These are phyloP conservation scores for Rhinocladiella similis DNA, from an alignment of 2,329 filamentous ascomycete genomes.

Conservation along the genomic window DNA sequence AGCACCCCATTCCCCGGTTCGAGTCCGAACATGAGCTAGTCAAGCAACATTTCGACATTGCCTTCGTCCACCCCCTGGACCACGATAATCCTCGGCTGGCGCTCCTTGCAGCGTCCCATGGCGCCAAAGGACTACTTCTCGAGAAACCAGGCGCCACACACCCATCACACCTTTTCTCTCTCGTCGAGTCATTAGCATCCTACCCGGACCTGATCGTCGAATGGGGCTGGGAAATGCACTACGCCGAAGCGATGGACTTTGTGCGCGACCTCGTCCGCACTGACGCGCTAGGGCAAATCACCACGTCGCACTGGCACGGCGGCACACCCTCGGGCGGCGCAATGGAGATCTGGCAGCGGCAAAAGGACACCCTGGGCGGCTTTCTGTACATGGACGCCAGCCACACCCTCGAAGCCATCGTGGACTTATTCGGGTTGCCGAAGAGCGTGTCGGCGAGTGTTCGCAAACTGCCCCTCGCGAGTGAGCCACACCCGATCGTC, in stretches of 20 bases:
- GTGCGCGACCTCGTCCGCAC: slow-evolving; percentile 1
- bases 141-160: slow-evolving; percentile 4
- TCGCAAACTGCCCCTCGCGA: background rate
- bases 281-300: slow-evolving; percentile 1
- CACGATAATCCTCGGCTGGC: slow-evolving; percentile 3
- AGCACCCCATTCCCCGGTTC: background rate
- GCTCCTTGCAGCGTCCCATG: background rate
- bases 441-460: background rate
- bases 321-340: slow-evolving; percentile 1
- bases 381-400: slow-evolving; percentile 8
- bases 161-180: background rate
- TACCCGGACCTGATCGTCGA: slow-evolving; percentile 1
- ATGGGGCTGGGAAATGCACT: slow-evolving; percentile 6
- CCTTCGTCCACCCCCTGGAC: slow-evolving; percentile 4
- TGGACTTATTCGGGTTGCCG: slow-evolving; percentile 1
- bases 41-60: background rate
- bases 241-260: slow-evolving; percentile 3
- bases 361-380: background rate
- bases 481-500: background rate
- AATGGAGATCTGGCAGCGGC: slow-evolving; percentile 4
- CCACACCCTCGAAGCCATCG: slow-evolving; percentile 5
- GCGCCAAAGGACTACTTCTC: slow-evolving; percentile 1
- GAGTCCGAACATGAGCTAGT: slow-evolving; percentile 1
- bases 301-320: slow-evolving; percentile 4
- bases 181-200: background rate